phyloP scores from a whole-genome alignment of 2,329 filamentous ascomycete species.

The Alternaria dauci region DNA sequence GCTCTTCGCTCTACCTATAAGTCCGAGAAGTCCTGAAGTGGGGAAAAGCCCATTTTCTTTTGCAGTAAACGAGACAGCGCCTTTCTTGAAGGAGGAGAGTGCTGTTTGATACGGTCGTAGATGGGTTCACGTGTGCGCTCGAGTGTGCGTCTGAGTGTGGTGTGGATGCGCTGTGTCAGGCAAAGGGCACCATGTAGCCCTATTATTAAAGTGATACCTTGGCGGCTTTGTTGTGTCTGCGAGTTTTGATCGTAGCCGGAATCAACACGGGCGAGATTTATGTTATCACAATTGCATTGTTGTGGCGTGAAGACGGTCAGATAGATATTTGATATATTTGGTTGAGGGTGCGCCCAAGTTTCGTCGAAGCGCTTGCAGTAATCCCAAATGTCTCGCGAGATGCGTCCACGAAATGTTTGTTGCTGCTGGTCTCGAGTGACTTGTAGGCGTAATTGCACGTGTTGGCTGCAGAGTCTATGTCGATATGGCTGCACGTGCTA shows the following conservation, averaged over 20 bases:
- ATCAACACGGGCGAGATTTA: background rate
- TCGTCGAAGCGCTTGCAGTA: too few relatives aligned
- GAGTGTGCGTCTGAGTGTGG: conserved; percentile 10
- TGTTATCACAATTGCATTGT: background rate
- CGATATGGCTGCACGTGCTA: conserved; percentile 11
- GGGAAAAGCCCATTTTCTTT: conserved; percentile 81
- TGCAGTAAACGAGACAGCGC: conserved; percentile 46
- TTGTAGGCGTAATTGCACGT: background rate
- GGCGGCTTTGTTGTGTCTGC: conserved; percentile 11
- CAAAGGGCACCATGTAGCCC: conserved; percentile 4
- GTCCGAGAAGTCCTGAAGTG: conserved; percentile 86
- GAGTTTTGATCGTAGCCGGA: conserved; percentile 5
- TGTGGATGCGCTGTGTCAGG: conserved; percentile 4
- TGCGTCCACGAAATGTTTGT: background rate
- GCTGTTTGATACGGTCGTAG: conserved; percentile 28
- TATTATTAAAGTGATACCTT: conserved; percentile 26
- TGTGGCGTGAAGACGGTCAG: too few relatives aligned
- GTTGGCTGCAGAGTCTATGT: background rate
- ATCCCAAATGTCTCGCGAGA: too few relatives aligned
- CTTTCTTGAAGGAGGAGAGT: conserved; percentile 42
- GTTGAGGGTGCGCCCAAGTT: too few relatives aligned
- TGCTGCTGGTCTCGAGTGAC: background rate
- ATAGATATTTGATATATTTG: too few relatives aligned
- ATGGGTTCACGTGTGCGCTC: background rate
- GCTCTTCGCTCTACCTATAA: conserved; percentile 86